Evolutionary conservation across 192 early-diverging fungal species (phyloP).

Genomic region (Coemansia sp.): DNA sequence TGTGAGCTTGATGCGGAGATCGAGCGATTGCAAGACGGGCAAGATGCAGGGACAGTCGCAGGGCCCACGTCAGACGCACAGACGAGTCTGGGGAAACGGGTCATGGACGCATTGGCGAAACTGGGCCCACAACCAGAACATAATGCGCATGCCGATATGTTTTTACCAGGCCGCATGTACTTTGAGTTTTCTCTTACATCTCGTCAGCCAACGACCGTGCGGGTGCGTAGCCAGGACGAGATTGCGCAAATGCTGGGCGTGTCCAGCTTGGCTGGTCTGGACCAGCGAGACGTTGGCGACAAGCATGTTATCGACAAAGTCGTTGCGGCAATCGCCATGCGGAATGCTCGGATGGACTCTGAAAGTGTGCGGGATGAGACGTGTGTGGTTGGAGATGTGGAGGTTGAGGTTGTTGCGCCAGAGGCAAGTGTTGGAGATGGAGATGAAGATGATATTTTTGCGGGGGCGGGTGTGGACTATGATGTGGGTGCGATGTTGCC

Average conservation of each 20-base stretch:
- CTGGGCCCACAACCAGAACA: not conserved
- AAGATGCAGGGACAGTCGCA: not conserved
- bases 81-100: conserved; percentile 17
- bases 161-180: conserved; percentile 73
- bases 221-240: conserved; percentile 73
- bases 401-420: not conserved
- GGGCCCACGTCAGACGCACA: not conserved
- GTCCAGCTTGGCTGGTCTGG: not conserved
- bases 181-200: conserved; percentile 63
- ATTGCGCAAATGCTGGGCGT: conserved; percentile 27
- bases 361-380: no score
- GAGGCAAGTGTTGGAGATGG: conserved; percentile 19
- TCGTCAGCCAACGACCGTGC: conserved; percentile 61
- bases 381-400: not conserved
- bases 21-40: conserved; percentile 7
- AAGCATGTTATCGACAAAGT: conserved; percentile 29
- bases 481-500: conserved; percentile 23
- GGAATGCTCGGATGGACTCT: not conserved
- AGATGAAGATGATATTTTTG: conserved; percentile 70
- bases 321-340: conserved; percentile 52
- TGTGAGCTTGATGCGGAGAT: conserved; percentile 51
- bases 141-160: conserved; percentile 61
- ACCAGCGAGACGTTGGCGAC: conserved; percentile 5
- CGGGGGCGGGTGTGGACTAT: conserved; percentile 80
- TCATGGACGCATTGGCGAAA: conserved; percentile 40